A percentile compares a stretch with the other conserved stretches of the same genome.
phyloP scores from a whole-genome alignment of 441 rosid species.

The Cnidoscolus chayamansa region DNA sequence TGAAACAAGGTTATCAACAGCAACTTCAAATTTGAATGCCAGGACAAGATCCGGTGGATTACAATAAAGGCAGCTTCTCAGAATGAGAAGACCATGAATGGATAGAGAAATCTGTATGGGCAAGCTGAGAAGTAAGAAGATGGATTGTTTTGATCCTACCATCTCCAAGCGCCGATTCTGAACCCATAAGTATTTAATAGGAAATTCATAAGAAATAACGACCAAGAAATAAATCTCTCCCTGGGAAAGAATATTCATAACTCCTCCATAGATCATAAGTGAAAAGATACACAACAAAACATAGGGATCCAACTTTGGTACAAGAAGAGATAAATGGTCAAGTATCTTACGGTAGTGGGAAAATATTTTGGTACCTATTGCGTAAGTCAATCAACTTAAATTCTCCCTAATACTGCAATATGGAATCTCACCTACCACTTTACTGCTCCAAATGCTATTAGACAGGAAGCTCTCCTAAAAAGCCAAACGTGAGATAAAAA shows the following conservation, averaged over 20 bases:
- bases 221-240: background rate
- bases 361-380: background rate
- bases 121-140: constrained; percentile 4
- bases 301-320: constrained; percentile 10
- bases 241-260: background rate
- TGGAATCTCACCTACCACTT: constrained; percentile 8
- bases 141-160: constrained; percentile 16
- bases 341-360: background rate
- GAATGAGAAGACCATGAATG: constrained; percentile 15
- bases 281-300: constrained; percentile 13
- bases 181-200: constrained; percentile 16
- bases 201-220: constrained; percentile 14
- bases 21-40: background rate
- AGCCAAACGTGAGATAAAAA: constrained; percentile 11
- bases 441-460: background rate
- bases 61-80: constrained; percentile 1
- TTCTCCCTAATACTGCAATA: constrained; percentile 2
- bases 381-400: background rate
- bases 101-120: constrained; percentile 14
- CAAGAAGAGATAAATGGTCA: background rate
- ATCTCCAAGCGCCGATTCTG: constrained; percentile 12
- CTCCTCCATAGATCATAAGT: constrained; percentile 1
- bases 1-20: constrained; percentile 1
- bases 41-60: background rate
- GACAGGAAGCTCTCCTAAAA: constrained; percentile 10